phyloP scores from a whole-genome alignment of 1,284 basidiomycete species.

The Apiotrichum siamense region DNA sequence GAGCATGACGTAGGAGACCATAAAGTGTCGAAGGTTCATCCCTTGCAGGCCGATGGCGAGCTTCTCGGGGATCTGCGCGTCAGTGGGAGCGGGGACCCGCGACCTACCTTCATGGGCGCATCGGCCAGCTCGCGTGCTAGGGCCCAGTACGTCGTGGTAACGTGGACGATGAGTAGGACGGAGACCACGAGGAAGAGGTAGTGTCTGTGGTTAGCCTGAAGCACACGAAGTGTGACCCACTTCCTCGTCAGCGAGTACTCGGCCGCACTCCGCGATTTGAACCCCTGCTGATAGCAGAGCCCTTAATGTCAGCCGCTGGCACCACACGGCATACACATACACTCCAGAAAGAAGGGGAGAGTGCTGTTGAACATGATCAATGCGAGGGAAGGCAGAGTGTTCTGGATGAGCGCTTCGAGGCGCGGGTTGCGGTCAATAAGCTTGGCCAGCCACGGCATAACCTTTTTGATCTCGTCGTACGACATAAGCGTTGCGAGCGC shows the following conservation, averaged over 20 bases:
- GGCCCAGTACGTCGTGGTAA: constrained; percentile 84
- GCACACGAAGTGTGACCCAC: constrained; percentile 49
- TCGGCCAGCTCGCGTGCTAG: constrained; percentile 79
- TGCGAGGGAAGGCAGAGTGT: constrained; percentile 81
- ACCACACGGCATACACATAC: constrained; percentile 48
- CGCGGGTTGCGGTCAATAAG: constrained; percentile 74
- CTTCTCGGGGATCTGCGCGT: constrained; percentile 75
- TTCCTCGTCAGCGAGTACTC: constrained; percentile 91
- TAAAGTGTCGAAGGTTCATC: constrained; percentile 68
- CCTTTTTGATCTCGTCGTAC: constrained; percentile 85
- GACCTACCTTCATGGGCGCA: constrained; percentile 56
- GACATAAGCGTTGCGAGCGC: constrained; percentile 78
- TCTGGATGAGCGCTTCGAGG: constrained; percentile 81
- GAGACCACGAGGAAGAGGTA: constrained; percentile 90
- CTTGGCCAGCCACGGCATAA: constrained; percentile 69
- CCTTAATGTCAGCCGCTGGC: constrained; percentile 48
- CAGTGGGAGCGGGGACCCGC: neutral
- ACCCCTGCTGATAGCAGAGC: constrained; percentile 81
- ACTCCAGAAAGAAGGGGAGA: constrained; percentile 83
- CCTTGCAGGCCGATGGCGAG: constrained; percentile 72
- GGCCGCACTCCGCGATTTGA: constrained; percentile 79
- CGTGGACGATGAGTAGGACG: constrained; percentile 91
- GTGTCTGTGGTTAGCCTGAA: constrained; percentile 56
- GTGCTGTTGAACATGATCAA: constrained; percentile 85
- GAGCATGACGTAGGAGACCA: constrained; percentile 89